Evolutionary conservation across 2,329 filamentous ascomycete genomes (phyloP).

Genomic region (Pseudogymnoascus sp.): DNA sequence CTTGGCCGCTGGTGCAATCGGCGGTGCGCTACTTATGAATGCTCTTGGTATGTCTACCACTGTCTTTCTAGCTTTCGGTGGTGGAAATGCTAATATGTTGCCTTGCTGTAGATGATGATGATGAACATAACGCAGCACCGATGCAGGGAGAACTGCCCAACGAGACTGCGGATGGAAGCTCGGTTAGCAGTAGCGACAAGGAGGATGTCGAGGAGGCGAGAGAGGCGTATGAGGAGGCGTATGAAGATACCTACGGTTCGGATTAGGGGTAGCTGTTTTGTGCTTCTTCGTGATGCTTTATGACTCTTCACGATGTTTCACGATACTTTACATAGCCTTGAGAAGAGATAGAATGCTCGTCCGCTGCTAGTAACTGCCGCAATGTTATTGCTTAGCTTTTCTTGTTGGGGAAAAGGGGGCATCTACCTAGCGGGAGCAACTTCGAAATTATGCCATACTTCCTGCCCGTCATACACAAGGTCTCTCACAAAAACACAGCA

Average conservation of each 20-base stretch:
- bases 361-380: neutral
- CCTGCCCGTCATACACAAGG: neutral
- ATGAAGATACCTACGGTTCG: constrained; percentile 34
- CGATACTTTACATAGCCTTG: neutral
- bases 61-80: constrained; percentile 31
- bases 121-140: constrained; percentile 33
- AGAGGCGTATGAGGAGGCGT: constrained; percentile 42
- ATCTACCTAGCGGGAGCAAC: too few relatives aligned
- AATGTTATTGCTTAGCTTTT: neutral
- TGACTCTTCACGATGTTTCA: neutral
- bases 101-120: constrained; percentile 13
- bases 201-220: constrained; percentile 45
- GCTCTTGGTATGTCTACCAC: constrained; percentile 40
- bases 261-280: neutral
- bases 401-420: neutral
- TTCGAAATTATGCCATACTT: neutral
- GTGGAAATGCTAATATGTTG: constrained; percentile 13
- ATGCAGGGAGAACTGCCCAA: constrained; percentile 21
- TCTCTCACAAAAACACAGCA: neutral
- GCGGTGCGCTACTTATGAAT: constrained; percentile 48
- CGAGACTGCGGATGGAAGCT: constrained; percentile 2
- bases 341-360: neutral
- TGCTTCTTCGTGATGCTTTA: neutral
- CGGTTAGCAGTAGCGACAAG: constrained; percentile 39
- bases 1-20: constrained; percentile 45